Conservation (phyloP, 805 yeast genomes). For the Yarrowia sp. region DNA sequence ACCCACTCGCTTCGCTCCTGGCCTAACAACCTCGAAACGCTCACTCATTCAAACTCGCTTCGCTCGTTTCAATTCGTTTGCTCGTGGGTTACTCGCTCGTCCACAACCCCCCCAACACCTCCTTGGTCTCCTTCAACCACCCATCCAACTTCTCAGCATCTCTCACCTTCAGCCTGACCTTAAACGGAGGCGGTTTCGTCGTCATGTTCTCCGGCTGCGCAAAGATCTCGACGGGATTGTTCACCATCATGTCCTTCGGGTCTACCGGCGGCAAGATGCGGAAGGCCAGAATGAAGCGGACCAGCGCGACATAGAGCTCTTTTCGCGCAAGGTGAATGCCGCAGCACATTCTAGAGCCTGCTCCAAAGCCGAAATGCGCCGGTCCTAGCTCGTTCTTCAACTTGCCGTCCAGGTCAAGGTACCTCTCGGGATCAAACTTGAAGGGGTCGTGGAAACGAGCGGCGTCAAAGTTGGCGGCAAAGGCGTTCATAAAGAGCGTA, state of each 20-base stretch:
- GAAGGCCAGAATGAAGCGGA: slow-evolving; percentile 54
- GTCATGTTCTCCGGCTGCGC: slow-evolving; percentile 57
- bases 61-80: too few species aligned
- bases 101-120: slow-evolving; percentile 1
- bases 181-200: slow-evolving; percentile 54
- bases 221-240: slow-evolving; percentile 53
- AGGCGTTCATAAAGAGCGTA: slow-evolving; percentile 61
- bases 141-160: not conserved
- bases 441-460: slow-evolving; percentile 34
- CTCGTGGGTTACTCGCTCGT: not conserved
- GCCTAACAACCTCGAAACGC: not conserved
- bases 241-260: slow-evolving; percentile 41
- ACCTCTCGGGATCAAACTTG: slow-evolving; percentile 38
- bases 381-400: slow-evolving; percentile 34
- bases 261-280: slow-evolving; percentile 49
- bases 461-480: slow-evolving; percentile 67
- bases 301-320: slow-evolving; percentile 59
- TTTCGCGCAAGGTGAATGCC: slow-evolving; percentile 64
- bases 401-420: slow-evolving; percentile 31
- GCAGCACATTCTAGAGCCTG: slow-evolving; percentile 70
- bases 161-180: slow-evolving; percentile 34
- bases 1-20: not conserved
- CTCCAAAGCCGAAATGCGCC: slow-evolving; percentile 54
- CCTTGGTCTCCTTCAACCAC: slow-evolving; percentile 2
- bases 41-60: not conserved